phyloP scores from a whole-genome alignment of 305 asterid species.

The Fraxinus nigra region DNA sequence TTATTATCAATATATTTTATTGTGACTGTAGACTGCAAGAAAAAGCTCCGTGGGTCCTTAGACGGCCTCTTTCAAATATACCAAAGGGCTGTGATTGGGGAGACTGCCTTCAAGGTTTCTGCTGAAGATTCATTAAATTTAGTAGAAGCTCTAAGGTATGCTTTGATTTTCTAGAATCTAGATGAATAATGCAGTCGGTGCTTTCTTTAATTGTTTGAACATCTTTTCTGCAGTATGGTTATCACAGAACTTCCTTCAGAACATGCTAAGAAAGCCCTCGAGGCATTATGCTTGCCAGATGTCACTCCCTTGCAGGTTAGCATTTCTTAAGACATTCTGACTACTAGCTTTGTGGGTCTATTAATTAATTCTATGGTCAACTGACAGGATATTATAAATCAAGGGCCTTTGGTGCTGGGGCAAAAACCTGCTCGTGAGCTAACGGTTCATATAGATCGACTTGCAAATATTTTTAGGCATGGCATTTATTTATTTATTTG shows the following conservation, averaged over 20 bases:
- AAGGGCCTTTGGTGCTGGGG: constrained; percentile 78
- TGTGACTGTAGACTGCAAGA: constrained; percentile 72
- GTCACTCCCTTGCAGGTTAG: constrained; percentile 81
- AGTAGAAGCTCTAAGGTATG: constrained; percentile 95
- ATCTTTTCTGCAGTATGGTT: constrained; percentile 68
- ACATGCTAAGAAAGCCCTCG: constrained; percentile 90
- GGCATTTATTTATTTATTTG: constrained; percentile 13
- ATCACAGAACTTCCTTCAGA: constrained; percentile 93
- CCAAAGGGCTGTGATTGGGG: constrained; percentile 83
- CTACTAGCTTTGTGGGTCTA: constrained; percentile 13
- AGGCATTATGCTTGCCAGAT: constrained; percentile 80
- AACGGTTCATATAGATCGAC: constrained; percentile 92
- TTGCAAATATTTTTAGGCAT: constrained; percentile 86
- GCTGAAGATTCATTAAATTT: constrained; percentile 89
- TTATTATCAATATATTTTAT: constrained; percentile 8
- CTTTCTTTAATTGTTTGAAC: constrained; percentile 30
- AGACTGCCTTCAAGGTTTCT: constrained; percentile 87
- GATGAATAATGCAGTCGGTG: constrained; percentile 18
- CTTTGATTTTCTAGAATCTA: constrained; percentile 19
- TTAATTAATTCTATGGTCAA: constrained; percentile 33
- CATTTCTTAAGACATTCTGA: constrained; percentile 26
- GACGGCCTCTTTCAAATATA: constrained; percentile 92
- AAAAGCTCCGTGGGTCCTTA: constrained; percentile 80
- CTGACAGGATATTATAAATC: constrained; percentile 76
- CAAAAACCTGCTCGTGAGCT: constrained; percentile 90